A percentile compares a stretch with the other conserved stretches of the same genome.
These are phyloP conservation scores for Graphilbum fragrans DNA, from an alignment of 2,329 filamentous ascomycete species.

Conservation along the genomic window DNA sequence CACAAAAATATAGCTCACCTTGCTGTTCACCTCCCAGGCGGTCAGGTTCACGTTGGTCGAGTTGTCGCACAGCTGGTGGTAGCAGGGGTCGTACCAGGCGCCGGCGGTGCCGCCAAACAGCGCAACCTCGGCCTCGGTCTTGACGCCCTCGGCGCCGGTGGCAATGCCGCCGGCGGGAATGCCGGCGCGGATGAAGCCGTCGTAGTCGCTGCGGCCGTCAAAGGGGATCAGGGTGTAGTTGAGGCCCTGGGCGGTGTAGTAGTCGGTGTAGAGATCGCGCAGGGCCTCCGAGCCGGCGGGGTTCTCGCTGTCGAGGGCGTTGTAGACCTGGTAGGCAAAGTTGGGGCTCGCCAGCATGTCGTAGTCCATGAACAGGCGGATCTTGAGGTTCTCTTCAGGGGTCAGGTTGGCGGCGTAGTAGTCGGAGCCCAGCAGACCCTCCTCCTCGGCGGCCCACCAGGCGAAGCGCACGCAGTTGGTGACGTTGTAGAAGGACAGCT, in stretches of 20 bases:
- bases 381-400: constrained; percentile 45
- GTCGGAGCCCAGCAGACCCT: constrained; percentile 51
- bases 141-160: constrained; percentile 65
- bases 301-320: constrained; percentile 57
- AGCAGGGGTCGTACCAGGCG: constrained; percentile 45
- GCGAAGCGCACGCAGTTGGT: constrained; percentile 56
- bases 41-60: constrained; percentile 44
- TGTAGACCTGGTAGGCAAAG: constrained; percentile 57
- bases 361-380: constrained; percentile 57
- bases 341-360: constrained; percentile 59
- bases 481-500: constrained; percentile 43
- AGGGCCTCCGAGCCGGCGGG: constrained; percentile 61
- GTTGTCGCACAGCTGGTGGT: constrained; percentile 51
- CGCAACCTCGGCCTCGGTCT: constrained; percentile 52
- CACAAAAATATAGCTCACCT: constrained; percentile 22
- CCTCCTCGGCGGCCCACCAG: constrained; percentile 58
- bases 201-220: constrained; percentile 70
- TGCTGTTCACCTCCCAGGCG: constrained; percentile 49
- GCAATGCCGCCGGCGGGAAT: constrained; percentile 67
- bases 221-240: constrained; percentile 63
- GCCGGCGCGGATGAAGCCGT: constrained; percentile 59
- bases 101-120: constrained; percentile 62
- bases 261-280: constrained; percentile 54
- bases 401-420: constrained; percentile 46
- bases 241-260: constrained; percentile 48